Evolutionary conservation across 768 basidiomycete species (phyloP).

Genomic region (Boletus rex-veris): DNA sequence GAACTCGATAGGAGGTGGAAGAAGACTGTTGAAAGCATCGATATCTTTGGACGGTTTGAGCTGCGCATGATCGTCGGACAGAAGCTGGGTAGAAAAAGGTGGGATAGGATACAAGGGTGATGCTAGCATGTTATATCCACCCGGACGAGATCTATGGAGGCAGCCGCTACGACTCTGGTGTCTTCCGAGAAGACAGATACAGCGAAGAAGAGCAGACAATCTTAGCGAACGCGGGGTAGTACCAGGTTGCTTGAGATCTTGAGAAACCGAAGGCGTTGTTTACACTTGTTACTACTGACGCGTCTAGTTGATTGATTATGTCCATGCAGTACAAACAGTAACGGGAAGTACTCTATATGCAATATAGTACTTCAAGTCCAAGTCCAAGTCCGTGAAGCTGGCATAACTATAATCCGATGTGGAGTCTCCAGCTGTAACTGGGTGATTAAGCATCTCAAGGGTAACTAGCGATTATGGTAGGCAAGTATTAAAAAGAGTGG

Average conservation of each 20-base stretch:
- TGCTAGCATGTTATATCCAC: conserved; percentile 55
- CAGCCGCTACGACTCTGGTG: neutral
- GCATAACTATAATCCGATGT: neutral
- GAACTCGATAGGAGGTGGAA: conserved; percentile 79
- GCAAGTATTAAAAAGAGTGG: conserved; percentile 9
- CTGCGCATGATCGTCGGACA: conserved; percentile 49
- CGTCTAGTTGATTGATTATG: conserved; percentile 8
- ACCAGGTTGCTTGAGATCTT: neutral
- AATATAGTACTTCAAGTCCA: too few species aligned
- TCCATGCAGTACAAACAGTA: too few species aligned
- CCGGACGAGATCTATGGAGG: conserved; percentile 3
- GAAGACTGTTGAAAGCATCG: conserved; percentile 73
- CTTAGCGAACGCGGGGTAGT: conserved; percentile 10
- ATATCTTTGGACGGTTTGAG: conserved; percentile 67
- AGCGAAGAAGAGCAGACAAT: conserved; percentile 16
- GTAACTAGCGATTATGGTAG: conserved; percentile 1
- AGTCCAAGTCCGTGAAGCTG: too few species aligned
- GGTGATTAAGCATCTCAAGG: neutral
- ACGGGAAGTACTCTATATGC: too few species aligned
- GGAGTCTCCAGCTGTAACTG: neutral
- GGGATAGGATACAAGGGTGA: conserved; percentile 55
- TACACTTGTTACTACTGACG: conserved; percentile 23
- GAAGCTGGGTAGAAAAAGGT: conserved; percentile 49
- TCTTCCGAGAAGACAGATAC: conserved; percentile 5
- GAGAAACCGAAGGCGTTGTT: conserved; percentile 22